A percentile compares a stretch with the other conserved stretches of the same genome.
Evolutionary conservation across 2,329 filamentous ascomycete genomes (phyloP).

Genomic region (Colletotrichum cuscutae): DNA sequence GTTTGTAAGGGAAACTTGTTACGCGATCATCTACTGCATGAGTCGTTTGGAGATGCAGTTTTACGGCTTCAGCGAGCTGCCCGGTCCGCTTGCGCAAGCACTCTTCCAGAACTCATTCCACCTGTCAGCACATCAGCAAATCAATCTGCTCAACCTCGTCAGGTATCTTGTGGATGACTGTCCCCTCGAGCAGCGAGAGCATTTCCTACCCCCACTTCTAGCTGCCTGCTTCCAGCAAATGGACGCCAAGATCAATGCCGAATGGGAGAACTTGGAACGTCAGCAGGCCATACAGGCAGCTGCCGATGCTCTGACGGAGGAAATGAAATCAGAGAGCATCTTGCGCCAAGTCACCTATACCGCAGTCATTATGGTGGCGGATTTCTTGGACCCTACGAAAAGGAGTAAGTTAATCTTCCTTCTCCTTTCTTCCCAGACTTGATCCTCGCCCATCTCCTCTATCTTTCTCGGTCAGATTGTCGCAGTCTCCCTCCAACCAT

Average conservation of each 20-base stretch:
- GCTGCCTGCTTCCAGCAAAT: slow-evolving; percentile 86
- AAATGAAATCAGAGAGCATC: slow-evolving; percentile 99
- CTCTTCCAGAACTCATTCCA: slow-evolving; percentile 85
- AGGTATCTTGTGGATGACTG: slow-evolving; percentile 93
- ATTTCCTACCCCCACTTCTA: slow-evolving; percentile 88
- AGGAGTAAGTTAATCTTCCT: slow-evolving; percentile 60
- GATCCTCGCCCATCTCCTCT: neutral
- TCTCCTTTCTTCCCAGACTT: neutral
- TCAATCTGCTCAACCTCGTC: slow-evolving; percentile 89
- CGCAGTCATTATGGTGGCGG: slow-evolving; percentile 90
- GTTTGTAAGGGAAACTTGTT: slow-evolving; percentile 91
- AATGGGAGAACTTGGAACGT: slow-evolving; percentile 83
- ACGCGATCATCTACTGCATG: slow-evolving; percentile 94
- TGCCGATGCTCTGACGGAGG: slow-evolving; percentile 85
- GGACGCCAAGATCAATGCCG: slow-evolving; percentile 84
- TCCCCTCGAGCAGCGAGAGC: slow-evolving; percentile 77
- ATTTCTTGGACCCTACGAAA: slow-evolving; percentile 82
- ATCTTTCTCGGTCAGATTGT: neutral
- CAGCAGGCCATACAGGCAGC: slow-evolving; percentile 71
- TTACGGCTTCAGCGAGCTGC: slow-evolving; percentile 88
- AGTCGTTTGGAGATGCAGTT: slow-evolving; percentile 88
- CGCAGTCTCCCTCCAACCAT: neutral
- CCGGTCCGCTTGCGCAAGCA: slow-evolving; percentile 83
- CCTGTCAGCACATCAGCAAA: slow-evolving; percentile 92
- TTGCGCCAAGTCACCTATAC: slow-evolving; percentile 92